Base-by-base conservation (phyloP, 306 rosid species). In the Macrotyloma uniflorum region DNA sequence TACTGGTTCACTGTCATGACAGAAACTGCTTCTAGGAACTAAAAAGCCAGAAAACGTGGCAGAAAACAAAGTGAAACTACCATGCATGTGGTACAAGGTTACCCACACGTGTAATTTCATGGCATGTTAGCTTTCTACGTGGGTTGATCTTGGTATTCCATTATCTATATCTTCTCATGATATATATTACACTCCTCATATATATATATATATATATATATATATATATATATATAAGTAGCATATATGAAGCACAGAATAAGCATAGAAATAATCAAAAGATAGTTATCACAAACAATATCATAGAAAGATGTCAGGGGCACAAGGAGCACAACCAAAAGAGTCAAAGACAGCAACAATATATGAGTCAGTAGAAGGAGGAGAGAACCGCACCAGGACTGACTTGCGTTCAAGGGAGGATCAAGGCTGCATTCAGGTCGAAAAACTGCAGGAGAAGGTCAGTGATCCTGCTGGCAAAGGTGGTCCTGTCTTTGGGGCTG, bases 401-500 rank as follows among this genome's bases (percentile, higher is more conserved):
- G 91, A 85, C 8, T n/a, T 89, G 19, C 73, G 50, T 16, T 87
- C 90, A 3, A 54, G 67, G 49, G 88, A 93, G 45, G 98, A 93
- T 75, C 91, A 90, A 43, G 98, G 96, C 0, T 74, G 81, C 77
- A 88, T 91, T 78, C 88, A 90, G 85, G 87, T 90, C 0, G 96
- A 93, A 22, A 93, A 91, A 87, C 4, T 85, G 23, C 91, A 93
- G 73, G 97, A 91, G 59, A 93, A 87, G 84, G 90, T 88, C 0
- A 28, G 30, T 26, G 89, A 90, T 24, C 83, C 96, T 5, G 90
- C 85, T 20, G 98, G 96, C 0, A 75, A 87, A 86, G 97, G 93
- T 18, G 97, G 96, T 1, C 97, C 97, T 1, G 93, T 88, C 1
- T 91, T 93, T 46, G 97, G 92, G n/a, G 89, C 88, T 63, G 93